Evolutionary conservation across 176 grass and related monocot species (phyloP), one percentile per base, ranked within the genome.

Genomic region (Eleusine coracana): DNA sequence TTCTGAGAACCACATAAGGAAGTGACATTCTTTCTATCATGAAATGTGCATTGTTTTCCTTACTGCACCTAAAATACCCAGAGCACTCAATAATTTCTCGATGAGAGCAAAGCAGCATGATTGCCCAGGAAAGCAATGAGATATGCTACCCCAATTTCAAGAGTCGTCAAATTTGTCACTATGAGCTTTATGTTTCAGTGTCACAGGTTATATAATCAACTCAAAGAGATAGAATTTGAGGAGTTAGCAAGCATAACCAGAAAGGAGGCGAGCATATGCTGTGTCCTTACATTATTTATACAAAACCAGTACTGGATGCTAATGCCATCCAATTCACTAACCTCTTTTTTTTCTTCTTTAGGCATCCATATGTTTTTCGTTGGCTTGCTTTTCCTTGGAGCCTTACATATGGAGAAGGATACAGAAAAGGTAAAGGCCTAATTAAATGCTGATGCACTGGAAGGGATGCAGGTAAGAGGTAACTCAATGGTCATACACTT

Each of bases 181-280:
- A 74, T 46, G 75, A 83, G 21, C 79, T 82, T 86, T 90, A 83
- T 41, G 62, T 40, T 73, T 78, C 29, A 68, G 79, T 86, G 74
- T 34, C 31, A 83, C 50, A 62, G 67, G 46, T n/a, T 40, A 73
- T 51, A 45, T 21, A 66, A 77, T 77, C 58, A 82, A 38, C 83
- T 78, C 66, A 73, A 85, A 71, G 56, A 60, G 58, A 77, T 28
- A 89, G 41, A 73, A 73, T 73, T 66, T 59, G 78, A 82, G 68
- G 88, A 83, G 83, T 60, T 73, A 86, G 88, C 83, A 90, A 90
- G 83, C 88, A 90, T 82, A 71, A 89, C 56, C 42, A 61, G 83
- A 90, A 90, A 90, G 79, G 79, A 42, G 56, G 7, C 0, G 4
- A 31, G 49, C 66, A 82, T 67, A 77, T 73, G 66, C 45, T 28